Evolutionary conservation across 106 monocot genomes (phyloP).

Genomic region (Apostasia shenzhenica): DNA sequence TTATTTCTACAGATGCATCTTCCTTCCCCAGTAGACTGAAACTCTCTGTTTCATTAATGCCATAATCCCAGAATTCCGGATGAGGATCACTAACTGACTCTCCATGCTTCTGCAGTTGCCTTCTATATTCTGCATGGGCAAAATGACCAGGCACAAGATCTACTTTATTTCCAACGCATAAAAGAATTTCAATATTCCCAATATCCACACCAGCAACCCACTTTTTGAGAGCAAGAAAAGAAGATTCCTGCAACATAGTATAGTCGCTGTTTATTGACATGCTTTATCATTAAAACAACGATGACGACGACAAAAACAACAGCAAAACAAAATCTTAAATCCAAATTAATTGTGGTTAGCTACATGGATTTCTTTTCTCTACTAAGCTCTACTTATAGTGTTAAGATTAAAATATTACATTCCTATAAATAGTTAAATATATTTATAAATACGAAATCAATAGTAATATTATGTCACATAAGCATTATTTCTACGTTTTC

Average conservation of each 20-base stretch:
- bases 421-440: too few relatives aligned
- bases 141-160: constrained; percentile 87
- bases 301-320: too few relatives aligned
- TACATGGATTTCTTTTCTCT: too few relatives aligned
- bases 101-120: constrained; percentile 49
- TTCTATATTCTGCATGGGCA: constrained; percentile 84
- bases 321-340: too few relatives aligned
- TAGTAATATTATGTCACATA: too few relatives aligned
- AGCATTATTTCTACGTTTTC: too few relatives aligned
- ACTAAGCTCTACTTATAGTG: too few relatives aligned
- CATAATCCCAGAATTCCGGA: constrained; percentile 64
- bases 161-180: constrained; percentile 94
- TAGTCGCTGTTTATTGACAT: neutral
- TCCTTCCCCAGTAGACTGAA: constrained; percentile 67
- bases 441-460: too few relatives aligned
- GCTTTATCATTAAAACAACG: too few relatives aligned
- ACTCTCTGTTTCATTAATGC: constrained; percentile 73
- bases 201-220: constrained; percentile 62
- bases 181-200: constrained; percentile 61
- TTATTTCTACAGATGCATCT: constrained; percentile 48
- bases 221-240: constrained; percentile 58
- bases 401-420: too few relatives aligned
- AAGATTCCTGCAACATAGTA: constrained; percentile 44
- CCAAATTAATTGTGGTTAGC: too few relatives aligned
- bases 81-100: constrained; percentile 55